Base-by-base conservation (phyloP, 208 protist species). In the Acanthamoeba royreba region DNA sequence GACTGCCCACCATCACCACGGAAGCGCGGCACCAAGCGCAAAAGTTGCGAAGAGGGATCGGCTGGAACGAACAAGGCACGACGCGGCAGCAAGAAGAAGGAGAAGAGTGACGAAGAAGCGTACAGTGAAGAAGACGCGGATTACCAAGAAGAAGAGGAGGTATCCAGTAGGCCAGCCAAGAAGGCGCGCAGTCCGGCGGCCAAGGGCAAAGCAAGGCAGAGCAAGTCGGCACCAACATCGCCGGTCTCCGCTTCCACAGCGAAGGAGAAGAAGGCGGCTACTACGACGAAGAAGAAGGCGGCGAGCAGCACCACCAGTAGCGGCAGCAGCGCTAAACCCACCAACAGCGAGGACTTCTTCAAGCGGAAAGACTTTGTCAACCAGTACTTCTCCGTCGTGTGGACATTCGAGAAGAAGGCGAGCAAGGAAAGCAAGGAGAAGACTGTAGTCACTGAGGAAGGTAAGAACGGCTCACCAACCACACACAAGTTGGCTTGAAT, bases 271-370 rank as follows among this genome's bases (percentile, higher is more conserved):
- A 55, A 55, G 49, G 19, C 49, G 13, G 19, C 61, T 4, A 46
- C 66, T 28, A 1, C 74, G 25, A 4, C 74, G 3, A 85, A 49
- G 43, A 47, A 85, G 74, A n/a, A 53, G 43, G 28, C 25, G 40
- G 49, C 49, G 15, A n/a, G 49, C 22, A 13, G 15, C 49, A 58
- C 15, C 49, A 58, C 49, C 49, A 22, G 49, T 22, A 58, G 22
- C 13, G 22, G 49, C 13, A 58, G 49, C 49, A 58, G 53, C 28
- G 74, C 31, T 38, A 85, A 53, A 45, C 74, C 74, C 15, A 85
- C 43, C 74, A 85, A 9, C 74, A 85, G 74, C 42, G 83, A 89
- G n/a, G 83, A 89, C 28, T 89, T 47, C 52, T 89, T 89, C 38
- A 40, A 47, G 31, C 40, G 19, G 52, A 89, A 66, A 35, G 83